These are phyloP conservation scores for Fusarium pilosicola DNA, from an alignment of 2,329 filamentous ascomycete species.

Conservation along the genomic window DNA sequence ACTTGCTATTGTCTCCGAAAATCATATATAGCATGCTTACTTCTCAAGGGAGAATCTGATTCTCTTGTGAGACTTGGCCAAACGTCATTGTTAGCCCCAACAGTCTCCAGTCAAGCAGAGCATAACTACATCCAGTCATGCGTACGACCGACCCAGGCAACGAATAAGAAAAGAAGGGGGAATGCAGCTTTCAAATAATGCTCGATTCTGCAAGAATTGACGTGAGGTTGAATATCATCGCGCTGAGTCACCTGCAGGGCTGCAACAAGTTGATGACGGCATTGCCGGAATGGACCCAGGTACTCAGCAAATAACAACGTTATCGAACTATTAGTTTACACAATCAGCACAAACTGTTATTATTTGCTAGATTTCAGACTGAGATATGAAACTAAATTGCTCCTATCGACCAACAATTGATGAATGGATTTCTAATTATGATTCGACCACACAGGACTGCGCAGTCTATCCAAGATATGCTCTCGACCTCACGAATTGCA, in stretches of 20 bases:
- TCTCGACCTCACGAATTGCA: constrained; percentile 3
- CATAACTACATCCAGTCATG: not conserved
- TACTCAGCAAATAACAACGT: not conserved
- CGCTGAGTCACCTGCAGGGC: not conserved
- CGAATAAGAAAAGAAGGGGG: not conserved
- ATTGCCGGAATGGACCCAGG: constrained; percentile 13
- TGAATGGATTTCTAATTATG: not conserved
- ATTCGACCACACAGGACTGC: not conserved
- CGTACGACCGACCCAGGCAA: not conserved
- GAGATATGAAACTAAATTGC: not conserved
- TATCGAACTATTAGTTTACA: not conserved
- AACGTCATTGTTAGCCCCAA: too few relatives aligned
- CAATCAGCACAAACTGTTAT: not conserved
- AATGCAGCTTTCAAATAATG: too few relatives aligned
- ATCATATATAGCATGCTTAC: not conserved
- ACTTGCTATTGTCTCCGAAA: not conserved
- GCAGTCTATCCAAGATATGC: not conserved
- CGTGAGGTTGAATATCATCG: not conserved
- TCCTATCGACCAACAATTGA: not conserved
- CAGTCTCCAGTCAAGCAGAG: too few relatives aligned
- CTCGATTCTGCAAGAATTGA: not conserved
- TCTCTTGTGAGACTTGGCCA: not conserved
- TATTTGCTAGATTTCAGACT: not conserved
- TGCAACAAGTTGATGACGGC: constrained; percentile 15
- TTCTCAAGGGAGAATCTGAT: not conserved